phyloP scores from a whole-genome alignment of 345 rosid genomes.

The Pelargonium nanum region DNA sequence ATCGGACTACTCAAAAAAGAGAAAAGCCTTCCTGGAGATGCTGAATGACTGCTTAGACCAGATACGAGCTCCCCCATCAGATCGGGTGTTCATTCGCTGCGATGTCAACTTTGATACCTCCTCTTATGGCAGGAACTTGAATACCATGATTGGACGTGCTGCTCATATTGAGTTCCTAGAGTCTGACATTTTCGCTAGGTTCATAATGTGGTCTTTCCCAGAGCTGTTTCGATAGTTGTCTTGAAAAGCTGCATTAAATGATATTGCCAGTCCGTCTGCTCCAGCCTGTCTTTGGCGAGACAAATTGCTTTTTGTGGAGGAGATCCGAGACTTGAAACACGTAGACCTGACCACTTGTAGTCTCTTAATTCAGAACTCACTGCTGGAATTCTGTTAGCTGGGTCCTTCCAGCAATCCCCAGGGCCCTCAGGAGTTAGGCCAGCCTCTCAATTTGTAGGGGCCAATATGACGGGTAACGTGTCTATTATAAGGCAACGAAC shows the following conservation, averaged over 20 bases:
- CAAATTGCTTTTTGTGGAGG: no score
- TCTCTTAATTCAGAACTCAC: no score
- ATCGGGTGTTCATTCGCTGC: slow-evolving; percentile 75
- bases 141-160: slow-evolving; percentile 80
- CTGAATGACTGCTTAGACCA: slow-evolving; percentile 88
- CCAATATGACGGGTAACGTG: no score
- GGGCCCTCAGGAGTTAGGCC: neutral
- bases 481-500: no score
- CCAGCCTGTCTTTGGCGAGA: no score
- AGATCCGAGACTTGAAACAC: no score
- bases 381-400: neutral
- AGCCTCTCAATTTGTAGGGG: no score
- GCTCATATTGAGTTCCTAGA: slow-evolving; percentile 96
- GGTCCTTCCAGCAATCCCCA: neutral
- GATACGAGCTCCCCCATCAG: slow-evolving; percentile 59
- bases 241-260: no score
- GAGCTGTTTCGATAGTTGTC: slow-evolving; percentile 29
- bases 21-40: slow-evolving; percentile 79
- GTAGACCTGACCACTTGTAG: no score
- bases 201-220: slow-evolving; percentile 93
- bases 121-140: slow-evolving; percentile 63
- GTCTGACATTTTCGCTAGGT: slow-evolving; percentile 67
- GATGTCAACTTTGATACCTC: slow-evolving; percentile 81
- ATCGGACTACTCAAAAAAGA: slow-evolving; percentile 65
- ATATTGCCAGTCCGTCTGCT: neutral